Percentiles rank a stretch among this genome's conserved stretches.
Evolutionary conservation across 768 basidiomycete species (phyloP).

Genomic region (Xerocomellus dryophilus): DNA sequence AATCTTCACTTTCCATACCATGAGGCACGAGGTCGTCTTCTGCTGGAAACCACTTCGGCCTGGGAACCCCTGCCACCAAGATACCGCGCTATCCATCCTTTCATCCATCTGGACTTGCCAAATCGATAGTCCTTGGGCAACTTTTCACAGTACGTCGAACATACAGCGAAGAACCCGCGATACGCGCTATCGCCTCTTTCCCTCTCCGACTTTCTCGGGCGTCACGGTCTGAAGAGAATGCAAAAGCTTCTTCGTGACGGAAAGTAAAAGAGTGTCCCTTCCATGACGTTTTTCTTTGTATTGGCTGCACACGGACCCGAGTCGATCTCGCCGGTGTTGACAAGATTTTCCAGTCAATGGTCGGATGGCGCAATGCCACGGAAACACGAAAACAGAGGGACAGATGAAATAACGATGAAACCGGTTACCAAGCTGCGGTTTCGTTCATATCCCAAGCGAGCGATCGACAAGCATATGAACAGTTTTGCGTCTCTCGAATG

Average conservation of each 20-base stretch:
- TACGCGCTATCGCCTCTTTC: constrained; percentile 21
- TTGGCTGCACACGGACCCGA: constrained; percentile 7
- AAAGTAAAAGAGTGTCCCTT: not conserved
- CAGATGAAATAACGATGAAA: constrained; percentile 33
- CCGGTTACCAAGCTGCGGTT: constrained; percentile 14
- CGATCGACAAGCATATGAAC: constrained; percentile 17
- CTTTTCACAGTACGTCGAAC: constrained; percentile 1
- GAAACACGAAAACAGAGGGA: constrained; percentile 29
- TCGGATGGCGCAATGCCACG: constrained; percentile 21
- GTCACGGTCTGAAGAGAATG: not conserved
- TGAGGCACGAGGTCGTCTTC: constrained; percentile 22
- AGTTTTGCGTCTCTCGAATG: constrained; percentile 2
- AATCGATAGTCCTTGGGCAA: constrained; percentile 6
- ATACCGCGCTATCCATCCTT: not conserved
- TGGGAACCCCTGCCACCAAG: constrained; percentile 18
- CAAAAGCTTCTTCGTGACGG: not conserved
- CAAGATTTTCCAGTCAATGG: constrained; percentile 10
- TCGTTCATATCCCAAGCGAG: constrained; percentile 19
- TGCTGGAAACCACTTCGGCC: constrained; percentile 9
- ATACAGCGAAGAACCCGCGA: constrained; percentile 4
- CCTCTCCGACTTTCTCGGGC: not conserved
- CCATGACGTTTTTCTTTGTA: not conserved
- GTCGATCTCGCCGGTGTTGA: constrained; percentile 26
- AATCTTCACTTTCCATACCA: constrained; percentile 7
- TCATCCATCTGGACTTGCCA: constrained; percentile 9